Base-by-base conservation (phyloP, 2,329 filamentous ascomycete species). In the Emmonsia crescens region DNA sequence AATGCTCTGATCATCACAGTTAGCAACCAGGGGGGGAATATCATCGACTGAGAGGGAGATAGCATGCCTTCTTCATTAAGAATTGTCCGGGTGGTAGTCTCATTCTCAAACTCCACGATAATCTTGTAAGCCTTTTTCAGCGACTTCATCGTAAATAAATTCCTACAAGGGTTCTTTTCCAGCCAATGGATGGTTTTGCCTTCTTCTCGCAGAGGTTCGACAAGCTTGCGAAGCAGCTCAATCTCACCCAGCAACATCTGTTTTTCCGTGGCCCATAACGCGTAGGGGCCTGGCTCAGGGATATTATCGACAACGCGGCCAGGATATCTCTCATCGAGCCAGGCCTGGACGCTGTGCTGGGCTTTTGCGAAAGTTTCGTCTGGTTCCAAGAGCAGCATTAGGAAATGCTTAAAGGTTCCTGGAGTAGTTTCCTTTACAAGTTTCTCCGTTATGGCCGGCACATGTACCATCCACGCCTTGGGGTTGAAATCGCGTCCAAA, bases 311-410 rank as follows among this genome's bases (percentile, higher is more conserved):
- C 54, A 12, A 19, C 19, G 4, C 33, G 31, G 2, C 51, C n/a
- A 3, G 61, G 52, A 46, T 64, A 67, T 27, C 60, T 74, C 60
- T 79, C 77, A 63, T 85, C 82, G 56, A 84, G 82, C 85, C 86
- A 89, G 48, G 78, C 74, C 55, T 84, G 81, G 57, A 89, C 75
- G 60, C 87, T 83, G 5, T 77, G 73, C 70, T 89, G 87, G 57
- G 88, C 84, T 66, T 84, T 82, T 65, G 85, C 83, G 64, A 89
- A 85, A 57, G 81, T 80, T 1, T 81, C 75, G 67, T 86, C 85
- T 68, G 60, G 57, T 27, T 65, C 62, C 9, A 69, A 63, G 9
- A 70, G 54, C 12, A 71, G 57, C 1, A 68, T 38, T 27, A 70
- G 44, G n/a, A 70, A 64, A 59, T 71, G 69, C 12, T 60, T 60